Evolutionary conservation across 2,329 filamentous ascomycete genomes (phyloP).

Genomic region (Parastagonospora avenae): DNA sequence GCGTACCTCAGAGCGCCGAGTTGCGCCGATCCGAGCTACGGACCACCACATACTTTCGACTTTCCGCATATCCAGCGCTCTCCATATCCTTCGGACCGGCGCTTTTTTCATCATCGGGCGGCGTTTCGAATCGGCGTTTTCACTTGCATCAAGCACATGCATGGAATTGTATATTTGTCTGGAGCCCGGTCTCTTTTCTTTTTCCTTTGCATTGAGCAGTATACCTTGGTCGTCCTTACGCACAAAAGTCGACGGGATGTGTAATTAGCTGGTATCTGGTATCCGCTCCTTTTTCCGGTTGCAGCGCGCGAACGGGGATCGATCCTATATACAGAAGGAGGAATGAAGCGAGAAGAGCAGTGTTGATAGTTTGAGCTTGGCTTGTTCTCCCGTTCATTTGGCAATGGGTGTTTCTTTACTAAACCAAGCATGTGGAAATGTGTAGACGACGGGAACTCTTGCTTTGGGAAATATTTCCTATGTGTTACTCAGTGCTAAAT

Average conservation of each 20-base stretch:
- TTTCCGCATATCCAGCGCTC: conserved; percentile 32
- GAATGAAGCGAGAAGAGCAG: background rate
- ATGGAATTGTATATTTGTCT: conserved; percentile 10
- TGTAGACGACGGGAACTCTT: conserved; percentile 18
- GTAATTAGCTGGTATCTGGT: conserved; percentile 34
- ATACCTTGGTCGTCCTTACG: conserved; percentile 21
- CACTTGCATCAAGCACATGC: conserved; percentile 15
- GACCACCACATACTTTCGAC: conserved; percentile 11
- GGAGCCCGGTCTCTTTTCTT: conserved; percentile 4
- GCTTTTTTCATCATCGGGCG: conserved; percentile 37
- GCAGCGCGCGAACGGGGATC: conserved; percentile 3
- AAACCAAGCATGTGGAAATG: conserved; percentile 1
- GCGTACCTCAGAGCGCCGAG: conserved; percentile 21
- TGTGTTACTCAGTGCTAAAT: background rate
- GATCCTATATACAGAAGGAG: background rate
- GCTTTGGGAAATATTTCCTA: background rate
- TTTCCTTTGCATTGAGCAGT: conserved; percentile 10
- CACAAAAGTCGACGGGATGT: conserved; percentile 29
- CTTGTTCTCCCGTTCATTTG: background rate
- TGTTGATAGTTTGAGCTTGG: background rate
- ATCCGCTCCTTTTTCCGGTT: conserved; percentile 14
- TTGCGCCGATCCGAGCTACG: conserved; percentile 26
- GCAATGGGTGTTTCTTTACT: background rate
- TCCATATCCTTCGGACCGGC: conserved; percentile 17
- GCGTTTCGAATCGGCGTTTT: conserved; percentile 32